Conservation (phyloP, 768 basidiomycete genomes). For the Rhodotorula paludigena region DNA sequence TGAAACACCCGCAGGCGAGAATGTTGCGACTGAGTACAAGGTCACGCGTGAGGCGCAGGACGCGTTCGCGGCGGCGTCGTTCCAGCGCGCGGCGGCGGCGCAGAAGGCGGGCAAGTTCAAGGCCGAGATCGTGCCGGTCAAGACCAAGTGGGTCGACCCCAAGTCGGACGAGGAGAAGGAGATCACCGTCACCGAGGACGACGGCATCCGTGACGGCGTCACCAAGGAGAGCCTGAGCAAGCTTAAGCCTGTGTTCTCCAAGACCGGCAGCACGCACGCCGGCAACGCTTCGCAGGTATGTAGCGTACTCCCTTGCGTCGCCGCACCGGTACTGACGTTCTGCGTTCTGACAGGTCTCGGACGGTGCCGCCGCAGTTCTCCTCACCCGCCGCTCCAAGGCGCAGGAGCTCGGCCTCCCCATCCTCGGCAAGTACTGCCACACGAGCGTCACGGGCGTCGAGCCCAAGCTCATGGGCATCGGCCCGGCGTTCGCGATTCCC, state of each 20-base stretch:
- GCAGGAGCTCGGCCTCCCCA: constrained; percentile 73
- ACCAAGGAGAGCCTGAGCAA: constrained; percentile 68
- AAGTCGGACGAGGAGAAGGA: constrained; percentile 56
- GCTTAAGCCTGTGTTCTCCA: constrained; percentile 75
- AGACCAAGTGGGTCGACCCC: constrained; percentile 53
- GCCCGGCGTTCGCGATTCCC: constrained; percentile 78
- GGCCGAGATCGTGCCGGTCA: constrained; percentile 83
- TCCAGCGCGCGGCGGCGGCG: constrained; percentile 67
- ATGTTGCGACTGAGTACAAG: constrained; percentile 52
- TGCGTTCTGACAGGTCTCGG: constrained; percentile 57
- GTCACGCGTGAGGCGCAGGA: constrained; percentile 79
- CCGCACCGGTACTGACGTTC: constrained; percentile 1
- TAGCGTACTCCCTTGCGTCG: background rate
- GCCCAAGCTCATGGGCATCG: constrained; percentile 51
- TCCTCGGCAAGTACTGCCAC: constrained; percentile 76
- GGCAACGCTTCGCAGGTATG: constrained; percentile 42
- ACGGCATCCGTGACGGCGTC: constrained; percentile 53
- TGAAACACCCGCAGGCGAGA: constrained; percentile 48
- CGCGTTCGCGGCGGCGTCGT: constrained; percentile 80
- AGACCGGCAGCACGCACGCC: constrained; percentile 52
- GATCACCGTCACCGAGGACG: constrained; percentile 42
- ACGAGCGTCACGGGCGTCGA: constrained; percentile 66
- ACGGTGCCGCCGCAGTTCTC: constrained; percentile 87
- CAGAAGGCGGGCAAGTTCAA: constrained; percentile 66
- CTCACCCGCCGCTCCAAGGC: constrained; percentile 75